Conservation (phyloP, 352 stramenopile genomes). For the Phytophthora pini region DNA sequence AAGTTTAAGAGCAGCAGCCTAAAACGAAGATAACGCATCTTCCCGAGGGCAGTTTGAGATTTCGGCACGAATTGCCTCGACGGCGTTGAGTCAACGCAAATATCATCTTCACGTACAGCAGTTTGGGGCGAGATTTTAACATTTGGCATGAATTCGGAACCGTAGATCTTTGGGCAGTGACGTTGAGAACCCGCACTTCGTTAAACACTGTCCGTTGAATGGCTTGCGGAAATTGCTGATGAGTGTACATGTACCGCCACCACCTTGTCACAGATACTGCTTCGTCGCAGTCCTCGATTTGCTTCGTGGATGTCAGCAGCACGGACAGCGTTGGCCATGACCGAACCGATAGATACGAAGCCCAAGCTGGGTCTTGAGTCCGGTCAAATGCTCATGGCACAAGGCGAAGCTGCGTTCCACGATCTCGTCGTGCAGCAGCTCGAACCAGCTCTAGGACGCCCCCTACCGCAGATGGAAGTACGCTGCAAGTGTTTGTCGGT, state of each 20-base stretch:
- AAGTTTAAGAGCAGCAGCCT: too few relatives aligned
- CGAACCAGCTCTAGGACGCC: constrained; percentile 12
- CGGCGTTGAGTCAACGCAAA: too few relatives aligned
- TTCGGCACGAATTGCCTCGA: too few relatives aligned
- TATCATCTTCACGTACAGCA: too few relatives aligned
- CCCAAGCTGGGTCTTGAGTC: constrained; percentile 13
- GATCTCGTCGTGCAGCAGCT: constrained; percentile 31
- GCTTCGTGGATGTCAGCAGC: constrained; percentile 1
- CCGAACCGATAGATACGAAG: neutral
- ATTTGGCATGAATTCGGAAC: too few relatives aligned
- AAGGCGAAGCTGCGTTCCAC: constrained; percentile 37
- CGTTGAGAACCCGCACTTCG: neutral
- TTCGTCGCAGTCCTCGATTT: constrained; percentile 11
- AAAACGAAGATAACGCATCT: too few relatives aligned
- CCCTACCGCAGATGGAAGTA: constrained; percentile 39
- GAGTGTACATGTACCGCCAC: neutral
- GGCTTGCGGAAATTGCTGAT: neutral
- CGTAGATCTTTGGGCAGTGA: too few relatives aligned
- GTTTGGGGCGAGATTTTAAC: too few relatives aligned
- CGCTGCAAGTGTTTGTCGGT: constrained; percentile 42
- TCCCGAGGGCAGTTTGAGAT: too few relatives aligned
- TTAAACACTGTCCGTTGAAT: neutral
- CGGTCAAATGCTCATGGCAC: constrained; percentile 24
- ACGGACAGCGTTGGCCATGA: neutral
- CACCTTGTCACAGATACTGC: neutral